phyloP scores from a whole-genome alignment of 1,284 basidiomycete species.

The Pholiota adiposa region DNA sequence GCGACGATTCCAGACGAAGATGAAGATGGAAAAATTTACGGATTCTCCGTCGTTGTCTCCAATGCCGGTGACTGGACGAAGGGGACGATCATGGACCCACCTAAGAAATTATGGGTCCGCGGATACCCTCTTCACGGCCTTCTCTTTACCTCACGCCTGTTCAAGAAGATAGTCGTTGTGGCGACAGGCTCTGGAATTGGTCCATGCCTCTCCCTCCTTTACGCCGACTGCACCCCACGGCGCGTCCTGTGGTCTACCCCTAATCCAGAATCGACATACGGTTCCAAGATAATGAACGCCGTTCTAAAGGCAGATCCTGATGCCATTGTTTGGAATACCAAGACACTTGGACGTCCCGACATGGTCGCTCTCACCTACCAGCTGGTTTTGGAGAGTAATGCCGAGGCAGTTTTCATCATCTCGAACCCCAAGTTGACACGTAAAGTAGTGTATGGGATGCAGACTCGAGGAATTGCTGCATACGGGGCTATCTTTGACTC shows the following conservation, averaged over 20 bases:
- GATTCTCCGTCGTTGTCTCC: slow-evolving; percentile 38
- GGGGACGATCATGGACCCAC: slow-evolving; percentile 35
- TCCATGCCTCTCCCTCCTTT: slow-evolving; percentile 38
- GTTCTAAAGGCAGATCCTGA: slow-evolving; percentile 39
- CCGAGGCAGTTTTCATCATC: slow-evolving; percentile 43
- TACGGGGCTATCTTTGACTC: slow-evolving; percentile 47
- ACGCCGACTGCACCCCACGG: slow-evolving; percentile 35
- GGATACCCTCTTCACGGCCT: slow-evolving; percentile 40
- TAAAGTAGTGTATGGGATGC: slow-evolving; percentile 42
- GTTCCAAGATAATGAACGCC: slow-evolving; percentile 35
- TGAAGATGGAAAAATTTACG: slow-evolving; percentile 29
- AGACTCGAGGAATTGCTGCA: slow-evolving; percentile 41
- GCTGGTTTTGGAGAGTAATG: slow-evolving; percentile 35
- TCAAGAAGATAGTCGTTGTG: slow-evolving; percentile 41
- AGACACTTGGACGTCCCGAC: slow-evolving; percentile 38
- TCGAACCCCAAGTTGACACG: slow-evolving; percentile 41
- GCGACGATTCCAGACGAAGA: slow-evolving; percentile 34
- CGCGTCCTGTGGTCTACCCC: slow-evolving; percentile 43
- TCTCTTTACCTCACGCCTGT: slow-evolving; percentile 38
- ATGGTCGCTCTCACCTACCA: slow-evolving; percentile 38
- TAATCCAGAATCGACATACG: slow-evolving; percentile 38
- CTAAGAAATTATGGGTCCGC: slow-evolving; percentile 41
- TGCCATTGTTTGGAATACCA: slow-evolving; percentile 39
- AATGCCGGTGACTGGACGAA: slow-evolving; percentile 44
- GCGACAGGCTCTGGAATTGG: slow-evolving; percentile 44